Conservation (phyloP, 2,329 filamentous ascomycete species). For the Paracoccidioides lutzii region DNA sequence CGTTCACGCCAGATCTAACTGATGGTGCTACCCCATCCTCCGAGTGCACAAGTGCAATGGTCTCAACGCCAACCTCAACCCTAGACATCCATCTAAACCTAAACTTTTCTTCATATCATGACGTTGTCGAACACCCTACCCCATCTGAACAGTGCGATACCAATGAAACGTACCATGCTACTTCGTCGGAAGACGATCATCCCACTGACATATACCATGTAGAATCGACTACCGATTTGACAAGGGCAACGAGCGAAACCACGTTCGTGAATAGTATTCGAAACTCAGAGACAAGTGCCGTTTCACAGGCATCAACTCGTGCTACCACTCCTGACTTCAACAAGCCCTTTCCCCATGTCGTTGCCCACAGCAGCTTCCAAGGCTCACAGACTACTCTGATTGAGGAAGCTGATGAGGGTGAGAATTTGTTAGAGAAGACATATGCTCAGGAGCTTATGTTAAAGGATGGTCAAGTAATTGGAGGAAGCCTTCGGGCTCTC, state of each 20-base stretch:
- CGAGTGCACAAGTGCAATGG: conserved; percentile 21
- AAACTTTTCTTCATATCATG: conserved; percentile 8
- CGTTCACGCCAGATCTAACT: conserved; percentile 25
- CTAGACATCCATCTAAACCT: conserved; percentile 13
- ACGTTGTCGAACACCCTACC: conserved; percentile 11
- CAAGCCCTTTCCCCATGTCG: conserved; percentile 44
- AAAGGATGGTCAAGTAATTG: conserved; percentile 88
- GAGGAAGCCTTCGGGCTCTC: conserved; percentile 76
- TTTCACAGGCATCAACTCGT: conserved; percentile 73
- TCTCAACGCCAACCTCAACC: conserved; percentile 19
- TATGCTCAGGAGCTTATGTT: conserved; percentile 87
- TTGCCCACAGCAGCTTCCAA: conserved; percentile 53
- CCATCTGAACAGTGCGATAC: conserved; percentile 19
- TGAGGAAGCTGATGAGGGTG: conserved; percentile 70
- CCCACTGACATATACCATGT: conserved; percentile 39
- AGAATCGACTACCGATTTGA: conserved; percentile 50
- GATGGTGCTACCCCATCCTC: conserved; percentile 29
- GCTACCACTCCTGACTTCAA: conserved; percentile 71
- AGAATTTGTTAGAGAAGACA: conserved; percentile 76
- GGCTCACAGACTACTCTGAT: conserved; percentile 51
- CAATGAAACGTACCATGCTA: conserved; percentile 24
- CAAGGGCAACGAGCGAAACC: conserved; percentile 64
- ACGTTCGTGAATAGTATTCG: conserved; percentile 61
- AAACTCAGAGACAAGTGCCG: conserved; percentile 65
- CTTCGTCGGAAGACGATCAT: conserved; percentile 22